Evolutionary conservation across 2,329 filamentous ascomycete species (phyloP).

Genomic region (Penicillium carneum): DNA sequence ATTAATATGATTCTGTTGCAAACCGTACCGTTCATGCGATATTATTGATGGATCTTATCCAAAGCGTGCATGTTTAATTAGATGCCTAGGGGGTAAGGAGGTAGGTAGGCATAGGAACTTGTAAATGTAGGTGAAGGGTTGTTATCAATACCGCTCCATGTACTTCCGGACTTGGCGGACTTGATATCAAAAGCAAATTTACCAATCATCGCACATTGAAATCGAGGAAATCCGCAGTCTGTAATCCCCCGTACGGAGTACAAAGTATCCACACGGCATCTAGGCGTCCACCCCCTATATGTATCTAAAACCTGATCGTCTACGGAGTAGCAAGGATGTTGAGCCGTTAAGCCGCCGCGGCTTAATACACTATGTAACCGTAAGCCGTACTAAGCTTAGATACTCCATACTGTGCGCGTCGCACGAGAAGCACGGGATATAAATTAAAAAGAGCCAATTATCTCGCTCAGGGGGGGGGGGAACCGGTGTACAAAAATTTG

Average conservation of each 20-base stretch:
- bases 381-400: constrained; percentile 14
- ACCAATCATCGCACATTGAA: not conserved
- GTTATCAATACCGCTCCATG: not conserved
- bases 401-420: not conserved
- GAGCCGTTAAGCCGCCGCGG: not conserved
- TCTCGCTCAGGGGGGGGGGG: not conserved
- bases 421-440: constrained; percentile 14
- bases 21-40: constrained; percentile 5
- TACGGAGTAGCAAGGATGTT: not conserved
- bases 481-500: constrained; percentile 13
- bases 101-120: not conserved
- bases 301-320: not conserved
- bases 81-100: constrained; percentile 8
- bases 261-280: constrained; percentile 5
- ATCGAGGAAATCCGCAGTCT: not conserved
- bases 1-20: constrained; percentile 1
- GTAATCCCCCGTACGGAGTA: not conserved
- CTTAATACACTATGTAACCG: not conserved
- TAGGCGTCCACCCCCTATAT: not conserved
- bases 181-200: constrained; percentile 6
- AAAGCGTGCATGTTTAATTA: constrained; percentile 10
- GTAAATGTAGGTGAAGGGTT: constrained; percentile 6
- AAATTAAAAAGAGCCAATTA: not conserved
- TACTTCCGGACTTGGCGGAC: not conserved
- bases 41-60: not conserved